Evolutionary conservation across 768 basidiomycete species (phyloP).

Genomic region (Tricholoma bakamatsutake): DNA sequence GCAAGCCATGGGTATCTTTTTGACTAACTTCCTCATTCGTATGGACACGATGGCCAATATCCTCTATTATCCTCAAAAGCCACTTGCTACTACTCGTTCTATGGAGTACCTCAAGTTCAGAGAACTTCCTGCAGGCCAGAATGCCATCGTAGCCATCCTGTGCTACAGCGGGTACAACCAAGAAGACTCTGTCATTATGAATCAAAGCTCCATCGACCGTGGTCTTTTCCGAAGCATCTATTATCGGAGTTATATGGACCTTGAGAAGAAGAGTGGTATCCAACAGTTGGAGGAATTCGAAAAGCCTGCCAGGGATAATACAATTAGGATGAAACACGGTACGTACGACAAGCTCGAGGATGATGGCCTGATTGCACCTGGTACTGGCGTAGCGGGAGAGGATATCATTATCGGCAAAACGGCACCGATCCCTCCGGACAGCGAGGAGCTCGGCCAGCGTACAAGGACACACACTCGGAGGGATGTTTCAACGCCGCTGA

Average conservation of each 20-base stretch:
- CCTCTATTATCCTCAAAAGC: conserved; percentile 98
- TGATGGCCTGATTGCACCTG: conserved; percentile 93
- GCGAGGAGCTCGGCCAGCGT: conserved; percentile 94
- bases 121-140: conserved; percentile 98
- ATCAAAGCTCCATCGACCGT: conserved; percentile 96
- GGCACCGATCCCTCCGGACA: conserved; percentile 92
- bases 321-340: conserved; percentile 94
- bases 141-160: conserved; percentile 95
- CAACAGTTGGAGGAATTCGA: conserved; percentile 94
- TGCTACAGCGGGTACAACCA: conserved; percentile 99
- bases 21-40: conserved; percentile 96
- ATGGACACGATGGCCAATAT: conserved; percentile 99
- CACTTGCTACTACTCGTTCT: conserved; percentile 95
- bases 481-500: conserved; percentile 95
- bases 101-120: conserved; percentile 99
- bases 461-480: conserved; percentile 90
- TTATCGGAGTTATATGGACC: conserved; percentile 97
- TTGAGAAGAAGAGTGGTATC: conserved; percentile 94
- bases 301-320: conserved; percentile 89
- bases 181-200: conserved; percentile 99
- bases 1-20: conserved; percentile 99
- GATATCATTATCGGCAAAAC: conserved; percentile 99
- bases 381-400: conserved; percentile 91
- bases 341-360: conserved; percentile 98
- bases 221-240: conserved; percentile 98